Percentiles rank a stretch among this genome's conserved stretches.
Evolutionary conservation across 2,329 filamentous ascomycete species (phyloP).

Genomic region (Curvularia hawaiiensis): DNA sequence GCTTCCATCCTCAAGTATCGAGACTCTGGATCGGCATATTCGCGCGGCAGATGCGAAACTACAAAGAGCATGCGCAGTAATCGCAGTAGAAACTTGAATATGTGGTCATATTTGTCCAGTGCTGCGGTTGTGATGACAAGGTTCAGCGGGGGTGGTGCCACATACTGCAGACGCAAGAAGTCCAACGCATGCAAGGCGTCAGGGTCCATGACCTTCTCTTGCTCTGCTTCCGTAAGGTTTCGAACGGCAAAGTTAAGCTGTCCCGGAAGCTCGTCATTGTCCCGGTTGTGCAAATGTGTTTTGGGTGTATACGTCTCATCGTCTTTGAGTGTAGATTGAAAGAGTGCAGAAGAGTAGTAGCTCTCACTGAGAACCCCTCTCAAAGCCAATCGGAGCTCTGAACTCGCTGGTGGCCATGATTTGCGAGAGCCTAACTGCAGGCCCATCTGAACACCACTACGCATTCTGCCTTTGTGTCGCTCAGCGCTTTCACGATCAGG

Average conservation of each 20-base stretch:
- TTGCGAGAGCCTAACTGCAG: slow-evolving; percentile 80
- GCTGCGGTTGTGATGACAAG: slow-evolving; percentile 73
- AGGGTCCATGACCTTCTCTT: slow-evolving; percentile 81
- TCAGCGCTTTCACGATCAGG: slow-evolving; percentile 81
- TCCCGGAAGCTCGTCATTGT: slow-evolving; percentile 49
- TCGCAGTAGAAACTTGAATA: slow-evolving; percentile 81
- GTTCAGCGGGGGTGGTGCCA: slow-evolving; percentile 71
- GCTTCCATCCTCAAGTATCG: slow-evolving; percentile 71
- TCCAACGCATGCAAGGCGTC: slow-evolving; percentile 87
- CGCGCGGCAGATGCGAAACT: slow-evolving; percentile 52
- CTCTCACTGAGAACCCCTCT: slow-evolving; percentile 84
- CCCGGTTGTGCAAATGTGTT: slow-evolving; percentile 21
- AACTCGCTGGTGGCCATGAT: slow-evolving; percentile 92
- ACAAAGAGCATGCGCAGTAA: slow-evolving; percentile 80
- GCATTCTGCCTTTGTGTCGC: slow-evolving; percentile 69
- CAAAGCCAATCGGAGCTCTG: slow-evolving; percentile 85
- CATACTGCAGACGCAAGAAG: slow-evolving; percentile 87
- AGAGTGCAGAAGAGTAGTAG: slow-evolving; percentile 56
- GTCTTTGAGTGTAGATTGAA: slow-evolving; percentile 26
- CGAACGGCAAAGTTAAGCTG: slow-evolving; percentile 75
- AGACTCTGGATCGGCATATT: slow-evolving; percentile 27
- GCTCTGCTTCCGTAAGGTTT: slow-evolving; percentile 72
- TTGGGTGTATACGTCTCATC: slow-evolving; percentile 1
- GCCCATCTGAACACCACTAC: slow-evolving; percentile 72
- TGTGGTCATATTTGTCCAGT: slow-evolving; percentile 79